Evolutionary conservation across 2,329 filamentous ascomycete genomes (phyloP).

Genomic region (Simplicillium aogashimaense): DNA sequence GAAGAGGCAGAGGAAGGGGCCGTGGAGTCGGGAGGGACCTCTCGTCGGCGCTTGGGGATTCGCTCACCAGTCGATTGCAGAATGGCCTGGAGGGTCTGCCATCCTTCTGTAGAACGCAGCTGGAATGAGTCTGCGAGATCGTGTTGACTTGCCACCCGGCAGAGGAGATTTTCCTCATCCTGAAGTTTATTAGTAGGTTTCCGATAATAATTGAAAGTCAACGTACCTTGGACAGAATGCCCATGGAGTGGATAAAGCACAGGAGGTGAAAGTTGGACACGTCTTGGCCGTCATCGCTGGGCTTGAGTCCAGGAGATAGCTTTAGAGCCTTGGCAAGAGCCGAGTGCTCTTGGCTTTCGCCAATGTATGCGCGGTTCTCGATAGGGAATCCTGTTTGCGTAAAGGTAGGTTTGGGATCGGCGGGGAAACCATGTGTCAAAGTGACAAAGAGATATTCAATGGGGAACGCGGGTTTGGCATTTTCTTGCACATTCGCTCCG

Average conservation of each 20-base stretch:
- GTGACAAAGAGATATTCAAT: conserved; percentile 96
- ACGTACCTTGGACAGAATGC: conserved; percentile 74
- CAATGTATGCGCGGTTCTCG: conserved; percentile 82
- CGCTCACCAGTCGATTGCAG: conserved; percentile 96
- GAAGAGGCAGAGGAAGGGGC: conserved; percentile 10
- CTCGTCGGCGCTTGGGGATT: conserved; percentile 63
- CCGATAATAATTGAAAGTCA: too few relatives aligned
- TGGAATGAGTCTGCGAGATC: conserved; percentile 74
- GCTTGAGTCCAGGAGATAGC: conserved; percentile 46
- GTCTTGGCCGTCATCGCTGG: conserved; percentile 51
- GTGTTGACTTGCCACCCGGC: conserved; percentile 72
- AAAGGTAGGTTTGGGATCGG: conserved; percentile 67
- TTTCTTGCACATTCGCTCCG: conserved; percentile 90
- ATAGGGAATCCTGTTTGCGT: conserved; percentile 68
- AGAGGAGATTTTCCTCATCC: conserved; percentile 84
- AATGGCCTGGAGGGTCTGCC: conserved; percentile 89
- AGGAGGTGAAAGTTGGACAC: conserved; percentile 92
- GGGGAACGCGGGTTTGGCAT: conserved; percentile 91
- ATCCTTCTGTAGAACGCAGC: conserved; percentile 78
- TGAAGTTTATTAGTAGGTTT: conserved; percentile 32
- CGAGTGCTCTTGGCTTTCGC: conserved; percentile 72
- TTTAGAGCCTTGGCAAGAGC: conserved; percentile 60
- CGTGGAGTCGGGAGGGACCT: conserved; percentile 16
- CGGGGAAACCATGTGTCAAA: conserved; percentile 91
- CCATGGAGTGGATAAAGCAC: conserved; percentile 74